These are phyloP conservation scores for Omphalotus guepiniiformis DNA, from an alignment of 768 basidiomycete genomes.

Conservation along the genomic window DNA sequence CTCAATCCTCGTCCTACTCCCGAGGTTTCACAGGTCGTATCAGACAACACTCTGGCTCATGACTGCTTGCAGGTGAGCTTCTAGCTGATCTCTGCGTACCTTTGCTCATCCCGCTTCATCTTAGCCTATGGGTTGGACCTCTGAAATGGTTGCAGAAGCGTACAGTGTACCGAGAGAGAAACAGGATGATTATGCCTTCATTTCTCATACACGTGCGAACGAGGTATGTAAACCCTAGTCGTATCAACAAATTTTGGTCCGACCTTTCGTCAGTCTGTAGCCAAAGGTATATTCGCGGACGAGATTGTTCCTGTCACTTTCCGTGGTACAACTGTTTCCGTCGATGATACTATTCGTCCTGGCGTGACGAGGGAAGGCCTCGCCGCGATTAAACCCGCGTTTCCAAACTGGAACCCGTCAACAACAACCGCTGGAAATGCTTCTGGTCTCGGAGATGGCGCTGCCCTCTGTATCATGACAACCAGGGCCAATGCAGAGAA, in stretches of 20 bases:
- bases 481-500: slow-evolving; percentile 73
- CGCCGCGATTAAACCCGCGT: slow-evolving; percentile 77
- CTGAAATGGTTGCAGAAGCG: slow-evolving; percentile 81
- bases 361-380: slow-evolving; percentile 81
- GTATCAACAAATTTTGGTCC: not conserved
- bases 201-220: slow-evolving; percentile 79
- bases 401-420: slow-evolving; percentile 70
- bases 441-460: slow-evolving; percentile 90
- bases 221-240: slow-evolving; percentile 34
- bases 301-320: slow-evolving; percentile 90
- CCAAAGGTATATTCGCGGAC: slow-evolving; percentile 69
- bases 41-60: slow-evolving; percentile 56
- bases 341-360: slow-evolving; percentile 85
- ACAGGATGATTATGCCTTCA: slow-evolving; percentile 88
- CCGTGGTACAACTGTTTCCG: slow-evolving; percentile 58
- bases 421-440: slow-evolving; percentile 83
- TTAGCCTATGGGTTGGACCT: slow-evolving; percentile 62
- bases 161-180: slow-evolving; percentile 74
- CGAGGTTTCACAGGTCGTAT: slow-evolving; percentile 53
- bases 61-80: slow-evolving; percentile 67
- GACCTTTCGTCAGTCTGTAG: slow-evolving; percentile 21
- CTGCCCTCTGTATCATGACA: slow-evolving; percentile 78
- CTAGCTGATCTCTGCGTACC: too few species aligned
- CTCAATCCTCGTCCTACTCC: slow-evolving; percentile 73
- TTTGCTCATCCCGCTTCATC: not conserved